phyloP scores from a whole-genome alignment of 768 basidiomycete species.

The Suillus luteus region DNA sequence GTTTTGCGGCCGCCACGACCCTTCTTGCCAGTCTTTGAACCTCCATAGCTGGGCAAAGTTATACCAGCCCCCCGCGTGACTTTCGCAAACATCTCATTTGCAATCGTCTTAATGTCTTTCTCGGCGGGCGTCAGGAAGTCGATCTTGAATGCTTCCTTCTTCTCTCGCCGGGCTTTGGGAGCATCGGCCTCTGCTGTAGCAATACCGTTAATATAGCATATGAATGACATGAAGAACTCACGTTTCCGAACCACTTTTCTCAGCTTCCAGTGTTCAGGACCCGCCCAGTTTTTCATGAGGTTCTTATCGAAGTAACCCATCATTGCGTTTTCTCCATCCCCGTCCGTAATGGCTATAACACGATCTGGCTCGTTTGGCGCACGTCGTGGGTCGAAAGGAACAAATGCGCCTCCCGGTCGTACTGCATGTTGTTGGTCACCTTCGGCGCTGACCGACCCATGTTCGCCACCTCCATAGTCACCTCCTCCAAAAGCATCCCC shows the following conservation, averaged over 20 bases:
- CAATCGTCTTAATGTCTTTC: constrained; percentile 59
- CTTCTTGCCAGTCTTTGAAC: constrained; percentile 30
- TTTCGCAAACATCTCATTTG: constrained; percentile 78
- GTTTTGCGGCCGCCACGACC: constrained; percentile 49
- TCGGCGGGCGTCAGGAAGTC: constrained; percentile 69
- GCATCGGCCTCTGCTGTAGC: constrained; percentile 49
- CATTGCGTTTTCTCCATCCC: constrained; percentile 56
- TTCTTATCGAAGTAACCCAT: constrained; percentile 90
- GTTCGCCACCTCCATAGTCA: constrained; percentile 40
- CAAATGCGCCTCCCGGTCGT: constrained; percentile 47
- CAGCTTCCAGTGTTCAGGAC: constrained; percentile 98
- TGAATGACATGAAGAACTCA: constrained; percentile 38
- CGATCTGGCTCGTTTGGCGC: constrained; percentile 77
- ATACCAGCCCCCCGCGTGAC: constrained; percentile 71
- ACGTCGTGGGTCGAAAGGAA: constrained; percentile 86
- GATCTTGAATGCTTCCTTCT: constrained; percentile 82
- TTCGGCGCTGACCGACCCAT: constrained; percentile 47
- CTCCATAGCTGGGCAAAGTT: constrained; percentile 59
- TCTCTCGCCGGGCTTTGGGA: constrained; percentile 59
- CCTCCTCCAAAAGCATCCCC: constrained; percentile 45
- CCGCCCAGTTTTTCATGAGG: constrained; percentile 95
- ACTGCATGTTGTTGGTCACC: constrained; percentile 42
- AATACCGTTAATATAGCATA: constrained; percentile 8
- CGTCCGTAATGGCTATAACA: constrained; percentile 82
- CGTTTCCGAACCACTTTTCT: constrained; percentile 77